Evolutionary conservation across 1,139 yeast species (phyloP), one percentile per base, ranked within the genome.

Genomic region (Geotrichum australiense): DNA sequence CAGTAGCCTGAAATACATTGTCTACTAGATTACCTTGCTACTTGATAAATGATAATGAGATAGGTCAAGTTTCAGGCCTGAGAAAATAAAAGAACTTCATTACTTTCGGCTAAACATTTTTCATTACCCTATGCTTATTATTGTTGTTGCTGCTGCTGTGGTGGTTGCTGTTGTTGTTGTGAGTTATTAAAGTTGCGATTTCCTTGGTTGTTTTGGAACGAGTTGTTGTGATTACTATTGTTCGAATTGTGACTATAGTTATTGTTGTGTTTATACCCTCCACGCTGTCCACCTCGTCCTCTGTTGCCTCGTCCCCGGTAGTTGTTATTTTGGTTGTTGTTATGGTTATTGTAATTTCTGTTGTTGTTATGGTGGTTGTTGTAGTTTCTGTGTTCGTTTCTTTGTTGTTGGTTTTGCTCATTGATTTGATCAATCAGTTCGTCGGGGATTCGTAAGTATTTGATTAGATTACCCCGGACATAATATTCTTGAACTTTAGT

Each of bases 381-480:
- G 30, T 39, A 70, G 35, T 50, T 46, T 41, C 47, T 49, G 25
- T 58, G 74, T 55, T 74, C 70, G 52, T 73, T 66, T 53, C 78
- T 78, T 51, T 81, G 86, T 48, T 91, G 86, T 56, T 81, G 45
- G 29, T 42, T 42, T 32, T 33, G 82, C 53, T 85, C 95, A 70
- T 87, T 85, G 47, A 83, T 74, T 46, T 70, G 72, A 26, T 61
- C 66, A 20, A 66, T 54, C 30, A 60, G 50, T 37, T 47, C 39
- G 50, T 80, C 82, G 35, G 80, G 81, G 48, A 81, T 68, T 56
- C 80, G 74, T 43, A 80, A 66, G 54, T 74, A 76, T 58, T 80
- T 80, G 62, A 79, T 75, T 51, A 83, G 89, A 51, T 76, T 82
- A 33, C 98, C 98, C 55, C 91, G 77, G 37, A 93, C 75, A 57